These are phyloP conservation scores for Pyrrhoderma noxium DNA, from an alignment of 1,284 basidiomycete genomes.

Conservation along the genomic window DNA sequence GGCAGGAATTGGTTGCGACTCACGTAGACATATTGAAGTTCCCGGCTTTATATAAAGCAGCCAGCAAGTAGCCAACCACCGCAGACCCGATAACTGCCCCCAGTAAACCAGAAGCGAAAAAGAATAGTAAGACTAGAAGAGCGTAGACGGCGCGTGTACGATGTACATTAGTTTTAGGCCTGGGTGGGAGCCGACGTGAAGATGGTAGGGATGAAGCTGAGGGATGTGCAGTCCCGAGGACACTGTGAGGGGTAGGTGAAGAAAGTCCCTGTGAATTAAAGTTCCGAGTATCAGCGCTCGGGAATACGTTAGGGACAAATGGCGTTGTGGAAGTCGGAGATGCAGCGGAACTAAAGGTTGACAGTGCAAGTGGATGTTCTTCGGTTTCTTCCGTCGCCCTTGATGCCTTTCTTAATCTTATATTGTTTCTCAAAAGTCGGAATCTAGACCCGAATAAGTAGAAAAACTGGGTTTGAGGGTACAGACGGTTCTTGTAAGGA, in stretches of 20 bases:
- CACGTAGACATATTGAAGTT: conserved; percentile 77
- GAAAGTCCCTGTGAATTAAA: too few species aligned
- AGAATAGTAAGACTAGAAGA: conserved; percentile 56
- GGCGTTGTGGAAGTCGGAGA: conserved; percentile 2
- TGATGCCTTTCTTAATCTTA: too few species aligned
- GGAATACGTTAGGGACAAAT: background rate
- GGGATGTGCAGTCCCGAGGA: conserved; percentile 9
- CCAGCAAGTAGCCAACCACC: conserved; percentile 63
- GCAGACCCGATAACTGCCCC: conserved; percentile 65
- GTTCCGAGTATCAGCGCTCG: too few species aligned
- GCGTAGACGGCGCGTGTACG: conserved; percentile 58
- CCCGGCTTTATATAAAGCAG: conserved; percentile 61
- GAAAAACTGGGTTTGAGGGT: too few species aligned
- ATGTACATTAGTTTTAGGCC: conserved; percentile 42
- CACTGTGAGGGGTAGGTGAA: too few species aligned
- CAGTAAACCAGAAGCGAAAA: conserved; percentile 46
- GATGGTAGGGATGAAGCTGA: conserved; percentile 16
- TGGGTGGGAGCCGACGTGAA: conserved; percentile 23
- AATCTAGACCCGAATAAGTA: too few species aligned
- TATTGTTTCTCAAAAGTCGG: too few species aligned
- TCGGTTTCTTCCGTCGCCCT: background rate
- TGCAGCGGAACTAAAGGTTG: background rate
- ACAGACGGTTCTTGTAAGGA: background rate
- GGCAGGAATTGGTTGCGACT: conserved; percentile 26
- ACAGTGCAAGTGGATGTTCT: background rate